Evolutionary conservation across 441 rosid genomes (phyloP), one percentile per base, ranked within the genome.

Genomic region (Biscutella laevigata): DNA sequence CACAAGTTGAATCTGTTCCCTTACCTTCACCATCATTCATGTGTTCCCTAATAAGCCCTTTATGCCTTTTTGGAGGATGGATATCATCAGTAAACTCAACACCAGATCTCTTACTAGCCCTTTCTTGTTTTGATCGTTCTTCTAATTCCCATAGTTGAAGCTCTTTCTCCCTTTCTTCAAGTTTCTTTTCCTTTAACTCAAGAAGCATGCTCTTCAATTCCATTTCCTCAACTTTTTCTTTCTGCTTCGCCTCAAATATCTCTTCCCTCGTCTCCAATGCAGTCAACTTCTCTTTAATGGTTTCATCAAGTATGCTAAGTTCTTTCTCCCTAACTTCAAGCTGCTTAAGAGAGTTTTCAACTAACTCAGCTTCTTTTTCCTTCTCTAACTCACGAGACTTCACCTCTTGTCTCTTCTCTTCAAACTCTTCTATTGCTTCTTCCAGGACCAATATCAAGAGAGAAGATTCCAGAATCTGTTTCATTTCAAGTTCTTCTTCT

Each of bases 261-360:
- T 38, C 26, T 10, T 48, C 17, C 32, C 40, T 60, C 49, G 30
- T 39, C 57, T 49, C 57, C 7, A 49, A 3, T 12, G 19, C 26
- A 47, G 8, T 12, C 4, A 8, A 16, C 17, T 37, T 38, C 49
- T 32, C 52, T 24, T 8, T 19, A 2, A 51, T 9, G 5, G 59
- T 17, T 15, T 41, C 52, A 16, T 51, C 56, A 12, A 41, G 26
- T 28, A 25, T 32, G 5, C 14, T 19, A 35, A 58, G 5, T 29
- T 58, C 22, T 27, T 20, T 47, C 47, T 59, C 55, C 47, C 20
- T 37, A n/a, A n/a, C n/a, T n/a, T n/a, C n/a, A n/a, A n/a, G n/a
- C n/a, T n/a, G n/a, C n/a, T n/a, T n/a, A n/a, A n/a, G n/a, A n/a
- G n/a, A n/a, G n/a, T n/a, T n/a, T n/a, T n/a, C n/a, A n/a, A n/a